Percentiles rank a stretch among this genome's conserved stretches.
Conservation (phyloP, 305 asterid species). For the Fraxinus xanthoxyloides region DNA sequence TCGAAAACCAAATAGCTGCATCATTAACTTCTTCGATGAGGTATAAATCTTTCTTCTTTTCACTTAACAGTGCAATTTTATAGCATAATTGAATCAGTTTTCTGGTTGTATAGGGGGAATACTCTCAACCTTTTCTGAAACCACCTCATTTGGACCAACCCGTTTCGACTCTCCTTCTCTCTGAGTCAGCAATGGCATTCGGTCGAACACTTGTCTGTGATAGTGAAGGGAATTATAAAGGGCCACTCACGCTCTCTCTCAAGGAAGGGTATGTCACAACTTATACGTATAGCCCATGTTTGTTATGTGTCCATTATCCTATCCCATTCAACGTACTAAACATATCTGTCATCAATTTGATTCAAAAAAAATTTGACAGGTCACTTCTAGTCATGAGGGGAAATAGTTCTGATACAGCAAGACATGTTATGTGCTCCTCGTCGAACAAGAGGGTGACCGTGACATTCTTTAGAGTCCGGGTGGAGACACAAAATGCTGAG, state of each 20-base stretch:
- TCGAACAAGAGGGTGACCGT: slow-evolving; percentile 74
- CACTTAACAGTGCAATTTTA: neutral
- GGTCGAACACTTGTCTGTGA: slow-evolving; percentile 71
- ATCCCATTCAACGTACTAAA: neutral
- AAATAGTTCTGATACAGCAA: slow-evolving; percentile 72
- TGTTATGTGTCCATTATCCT: neutral
- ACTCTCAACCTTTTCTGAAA: slow-evolving; percentile 89
- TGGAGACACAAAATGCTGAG: slow-evolving; percentile 39
- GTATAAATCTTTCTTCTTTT: slow-evolving; percentile 28
- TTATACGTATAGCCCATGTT: neutral
- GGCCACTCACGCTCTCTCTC: slow-evolving; percentile 70
- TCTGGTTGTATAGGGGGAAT: slow-evolving; percentile 60
- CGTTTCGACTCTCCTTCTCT: slow-evolving; percentile 77
- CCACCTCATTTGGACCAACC: slow-evolving; percentile 98
- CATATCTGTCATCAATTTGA: neutral
- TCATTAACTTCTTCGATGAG: slow-evolving; percentile 91
- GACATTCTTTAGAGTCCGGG: slow-evolving; percentile 72
- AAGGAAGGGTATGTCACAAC: slow-evolving; percentile 73
- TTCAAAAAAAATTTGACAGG: slow-evolving; percentile 38
- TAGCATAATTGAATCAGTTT: neutral
- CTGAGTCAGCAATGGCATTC: slow-evolving; percentile 84
- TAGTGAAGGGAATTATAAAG: slow-evolving; percentile 77
- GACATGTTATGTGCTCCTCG: slow-evolving; percentile 88
- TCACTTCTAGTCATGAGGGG: slow-evolving; percentile 87
- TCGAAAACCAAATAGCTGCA: slow-evolving; percentile 85